These are phyloP conservation scores for Scleroderma citrinum DNA, from an alignment of 768 basidiomycete species.

Conservation along the genomic window DNA sequence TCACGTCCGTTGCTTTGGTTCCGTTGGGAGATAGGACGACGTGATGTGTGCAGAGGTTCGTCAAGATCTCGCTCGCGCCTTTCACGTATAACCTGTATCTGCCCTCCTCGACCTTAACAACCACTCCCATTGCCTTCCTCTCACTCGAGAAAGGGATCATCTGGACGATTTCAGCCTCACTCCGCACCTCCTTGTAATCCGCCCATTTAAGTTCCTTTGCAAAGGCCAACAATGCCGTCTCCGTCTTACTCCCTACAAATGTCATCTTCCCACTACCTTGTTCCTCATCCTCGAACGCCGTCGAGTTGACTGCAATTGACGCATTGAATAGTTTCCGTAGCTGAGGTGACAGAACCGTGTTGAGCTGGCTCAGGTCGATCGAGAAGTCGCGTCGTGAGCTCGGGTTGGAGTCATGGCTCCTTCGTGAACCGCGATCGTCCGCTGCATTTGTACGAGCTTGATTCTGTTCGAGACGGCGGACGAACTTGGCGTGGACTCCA, in stretches of 20 bases:
- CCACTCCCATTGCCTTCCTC: constrained; percentile 92
- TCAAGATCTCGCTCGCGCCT: constrained; percentile 91
- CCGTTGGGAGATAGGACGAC: constrained; percentile 51
- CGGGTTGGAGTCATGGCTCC: constrained; percentile 24
- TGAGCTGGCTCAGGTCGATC: constrained; percentile 71
- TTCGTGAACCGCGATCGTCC: constrained; percentile 35
- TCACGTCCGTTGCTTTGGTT: constrained; percentile 12
- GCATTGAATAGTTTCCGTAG: constrained; percentile 71
- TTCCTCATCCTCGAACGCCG: constrained; percentile 84
- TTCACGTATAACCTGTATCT: constrained; percentile 74
- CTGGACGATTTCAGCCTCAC: constrained; percentile 58
- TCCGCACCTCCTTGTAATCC: constrained; percentile 62
- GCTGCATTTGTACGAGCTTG: constrained; percentile 65
- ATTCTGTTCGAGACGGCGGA: constrained; percentile 69
- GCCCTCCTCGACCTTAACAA: constrained; percentile 52
- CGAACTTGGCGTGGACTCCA: constrained; percentile 93
- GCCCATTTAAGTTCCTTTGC: constrained; percentile 77
- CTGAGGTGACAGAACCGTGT: constrained; percentile 51
- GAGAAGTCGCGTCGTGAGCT: constrained; percentile 73
- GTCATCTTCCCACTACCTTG: constrained; percentile 49
- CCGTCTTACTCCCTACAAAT: constrained; percentile 93
- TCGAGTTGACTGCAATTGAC: constrained; percentile 87
- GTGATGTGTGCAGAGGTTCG: constrained; percentile 66
- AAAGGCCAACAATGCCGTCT: constrained; percentile 84
- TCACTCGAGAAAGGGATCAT: constrained; percentile 93